phyloP scores from a whole-genome alignment of 2,329 filamentous ascomycete species.

The Colletotrichum sidae region DNA sequence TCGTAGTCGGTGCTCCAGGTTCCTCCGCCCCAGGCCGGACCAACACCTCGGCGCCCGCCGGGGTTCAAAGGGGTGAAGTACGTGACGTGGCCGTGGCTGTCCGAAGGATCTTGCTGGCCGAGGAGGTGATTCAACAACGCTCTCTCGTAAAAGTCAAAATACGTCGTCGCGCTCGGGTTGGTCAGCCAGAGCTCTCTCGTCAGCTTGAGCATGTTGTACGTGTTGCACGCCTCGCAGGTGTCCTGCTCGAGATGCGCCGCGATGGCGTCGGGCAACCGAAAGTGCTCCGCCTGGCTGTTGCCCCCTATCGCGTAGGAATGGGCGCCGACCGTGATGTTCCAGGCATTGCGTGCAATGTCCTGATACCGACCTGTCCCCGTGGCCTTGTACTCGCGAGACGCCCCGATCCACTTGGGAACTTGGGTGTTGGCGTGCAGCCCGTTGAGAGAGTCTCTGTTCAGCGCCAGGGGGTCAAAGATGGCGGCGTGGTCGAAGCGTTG shows the following conservation, averaged over 20 bases:
- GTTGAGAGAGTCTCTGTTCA: slow-evolving; percentile 56
- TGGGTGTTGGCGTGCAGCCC: slow-evolving; percentile 66
- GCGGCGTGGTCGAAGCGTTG: slow-evolving; percentile 62
- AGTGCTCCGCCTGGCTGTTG: slow-evolving; percentile 66
- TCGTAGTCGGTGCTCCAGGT: slow-evolving; percentile 66
- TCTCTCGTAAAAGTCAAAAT: slow-evolving; percentile 66
- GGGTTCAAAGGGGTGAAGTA: slow-evolving; percentile 64
- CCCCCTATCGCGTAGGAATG: slow-evolving; percentile 66
- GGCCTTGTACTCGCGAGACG: slow-evolving; percentile 59
- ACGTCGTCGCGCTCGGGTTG: slow-evolving; percentile 52
- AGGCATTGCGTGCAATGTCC: slow-evolving; percentile 62
- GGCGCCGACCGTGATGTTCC: slow-evolving; percentile 56
- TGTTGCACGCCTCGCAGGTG: slow-evolving; percentile 65
- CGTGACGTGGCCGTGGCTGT: slow-evolving; percentile 61
- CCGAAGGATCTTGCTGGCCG: slow-evolving; percentile 58
- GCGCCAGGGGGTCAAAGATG: slow-evolving; percentile 59
- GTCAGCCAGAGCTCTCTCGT: slow-evolving; percentile 62
- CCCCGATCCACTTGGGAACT: slow-evolving; percentile 66
- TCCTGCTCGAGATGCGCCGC: slow-evolving; percentile 55
- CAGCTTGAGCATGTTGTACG: slow-evolving; percentile 68
- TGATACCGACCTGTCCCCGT: slow-evolving; percentile 57
- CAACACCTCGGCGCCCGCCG: slow-evolving; percentile 59
- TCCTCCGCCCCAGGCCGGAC: slow-evolving; percentile 65
- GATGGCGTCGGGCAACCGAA: slow-evolving; percentile 59
- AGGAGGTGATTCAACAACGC: slow-evolving; percentile 63